Base-by-base conservation (phyloP, 805 yeast genomes). In the Kodamaea laetipori region DNA sequence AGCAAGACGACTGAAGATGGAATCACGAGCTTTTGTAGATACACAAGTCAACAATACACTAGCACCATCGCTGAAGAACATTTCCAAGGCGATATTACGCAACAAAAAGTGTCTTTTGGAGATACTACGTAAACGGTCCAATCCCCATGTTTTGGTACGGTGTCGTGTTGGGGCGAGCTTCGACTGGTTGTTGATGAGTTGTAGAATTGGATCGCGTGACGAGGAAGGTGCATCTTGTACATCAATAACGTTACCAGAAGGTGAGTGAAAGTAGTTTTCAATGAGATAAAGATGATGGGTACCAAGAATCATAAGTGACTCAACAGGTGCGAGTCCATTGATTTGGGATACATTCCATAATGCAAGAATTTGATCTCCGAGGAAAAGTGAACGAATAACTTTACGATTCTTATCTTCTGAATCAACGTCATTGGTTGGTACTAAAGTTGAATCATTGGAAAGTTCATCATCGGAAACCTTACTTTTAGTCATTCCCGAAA, bases 11-110 rank as follows among this genome's bases (percentile, higher is more conserved):
- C 66, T 59, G 57, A 78, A 78, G 9, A 85, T 74, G 0, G 65
- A 46, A 56, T 89, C 89, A 44, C 96, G 65, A 17, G 69, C 72
- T 26, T 61, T 66, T 4, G 71, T 67, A 16, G 73, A 67, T n/a
- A 71, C 63, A 39, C 88, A 82, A 0, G 92, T 85, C 6, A 89
- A 67, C 46, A 89, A 65, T 30, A 81, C 72, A 49, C 87, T 84
- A 1, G 82, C 77, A 0, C 94, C 95, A 60, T 84, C 81, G 18
- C 75, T 74, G 58, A 87, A 86, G 49, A 86, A 82, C 55, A 88
- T 63, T 55, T 89, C 96, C 26, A 88, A 57, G 0, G 94, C 96
- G 35, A 85, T 86, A 61, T 88, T 95, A 43, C 96, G 67, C 11
- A 89, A 66, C 13, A 89, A 60, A 54, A 88, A 89, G 28, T 84